Conservation (phyloP, 495 filamentous ascomycete genomes). For the Daldinia vernicosa region DNA sequence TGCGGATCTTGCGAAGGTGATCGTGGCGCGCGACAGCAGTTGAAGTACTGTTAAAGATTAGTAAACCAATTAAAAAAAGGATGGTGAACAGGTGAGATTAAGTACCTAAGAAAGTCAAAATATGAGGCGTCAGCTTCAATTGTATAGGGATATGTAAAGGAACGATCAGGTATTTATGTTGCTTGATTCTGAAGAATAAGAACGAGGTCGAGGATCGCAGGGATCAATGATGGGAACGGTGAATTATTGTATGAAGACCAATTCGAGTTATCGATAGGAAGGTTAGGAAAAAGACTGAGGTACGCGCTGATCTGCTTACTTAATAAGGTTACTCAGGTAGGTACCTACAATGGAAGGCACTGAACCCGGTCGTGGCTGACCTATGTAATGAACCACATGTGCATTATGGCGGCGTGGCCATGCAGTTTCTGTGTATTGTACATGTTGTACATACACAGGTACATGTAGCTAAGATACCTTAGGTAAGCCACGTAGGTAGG, state of each 20-base stretch:
- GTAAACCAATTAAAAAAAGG: background rate
- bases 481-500: too few relatives aligned
- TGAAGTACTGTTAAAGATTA: constrained; percentile 4
- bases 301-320: background rate
- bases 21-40: background rate
- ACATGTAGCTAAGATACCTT: too few relatives aligned
- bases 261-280: constrained; percentile 29
- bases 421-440: background rate
- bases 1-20: constrained; percentile 9
- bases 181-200: background rate
- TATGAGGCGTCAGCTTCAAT: background rate
- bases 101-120: background rate
- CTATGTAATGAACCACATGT: background rate
- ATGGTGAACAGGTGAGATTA: background rate
- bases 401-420: background rate
- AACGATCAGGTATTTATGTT: background rate
- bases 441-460: too few relatives aligned
- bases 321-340: background rate
- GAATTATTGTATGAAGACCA: constrained; percentile 19
- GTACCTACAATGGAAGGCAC: background rate
- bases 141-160: background rate
- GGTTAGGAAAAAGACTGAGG: background rate
- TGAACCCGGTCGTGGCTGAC: background rate
- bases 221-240: constrained; percentile 8
- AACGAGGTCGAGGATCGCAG: constrained; percentile 21